These are phyloP conservation scores for Tolypocladium pustulatum DNA, from an alignment of 2,329 filamentous ascomycete species.

Conservation along the genomic window DNA sequence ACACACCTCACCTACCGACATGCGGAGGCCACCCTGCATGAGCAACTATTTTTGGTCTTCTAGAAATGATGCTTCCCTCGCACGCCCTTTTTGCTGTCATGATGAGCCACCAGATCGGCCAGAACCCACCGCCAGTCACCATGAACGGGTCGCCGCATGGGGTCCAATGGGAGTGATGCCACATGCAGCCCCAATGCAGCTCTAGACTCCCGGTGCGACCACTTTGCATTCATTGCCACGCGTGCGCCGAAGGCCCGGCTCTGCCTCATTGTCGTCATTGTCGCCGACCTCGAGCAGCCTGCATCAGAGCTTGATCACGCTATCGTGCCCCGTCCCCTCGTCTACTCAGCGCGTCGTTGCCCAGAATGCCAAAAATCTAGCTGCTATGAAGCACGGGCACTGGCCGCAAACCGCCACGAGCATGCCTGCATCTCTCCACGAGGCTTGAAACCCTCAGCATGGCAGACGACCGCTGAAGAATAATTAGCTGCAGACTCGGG, in stretches of 20 bases:
- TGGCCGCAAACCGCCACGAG: background rate
- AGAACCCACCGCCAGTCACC: background rate
- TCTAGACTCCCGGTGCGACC: background rate
- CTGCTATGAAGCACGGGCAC: no score
- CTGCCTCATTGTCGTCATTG: background rate
- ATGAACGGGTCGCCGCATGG: background rate
- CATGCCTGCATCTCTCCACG: background rate
- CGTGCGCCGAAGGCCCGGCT: background rate
- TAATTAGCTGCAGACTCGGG: background rate
- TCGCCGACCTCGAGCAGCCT: background rate
- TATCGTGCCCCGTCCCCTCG: no score
- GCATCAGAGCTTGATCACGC: background rate
- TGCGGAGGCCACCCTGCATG: background rate
- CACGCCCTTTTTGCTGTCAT: background rate
- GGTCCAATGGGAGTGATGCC: background rate
- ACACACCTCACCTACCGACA: background rate
- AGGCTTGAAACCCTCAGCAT: background rate
- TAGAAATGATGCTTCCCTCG: background rate
- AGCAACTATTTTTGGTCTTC: background rate
- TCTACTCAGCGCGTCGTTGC: no score
- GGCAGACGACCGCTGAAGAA: background rate
- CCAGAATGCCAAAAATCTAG: no score
- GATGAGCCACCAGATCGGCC: background rate
- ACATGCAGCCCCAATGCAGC: background rate
- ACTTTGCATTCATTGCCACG: no score